Percentiles rank a stretch among this genome's conserved stretches.
phyloP scores from a whole-genome alignment of 2,329 filamentous ascomycete genomes.

The Endothia cerciana region DNA sequence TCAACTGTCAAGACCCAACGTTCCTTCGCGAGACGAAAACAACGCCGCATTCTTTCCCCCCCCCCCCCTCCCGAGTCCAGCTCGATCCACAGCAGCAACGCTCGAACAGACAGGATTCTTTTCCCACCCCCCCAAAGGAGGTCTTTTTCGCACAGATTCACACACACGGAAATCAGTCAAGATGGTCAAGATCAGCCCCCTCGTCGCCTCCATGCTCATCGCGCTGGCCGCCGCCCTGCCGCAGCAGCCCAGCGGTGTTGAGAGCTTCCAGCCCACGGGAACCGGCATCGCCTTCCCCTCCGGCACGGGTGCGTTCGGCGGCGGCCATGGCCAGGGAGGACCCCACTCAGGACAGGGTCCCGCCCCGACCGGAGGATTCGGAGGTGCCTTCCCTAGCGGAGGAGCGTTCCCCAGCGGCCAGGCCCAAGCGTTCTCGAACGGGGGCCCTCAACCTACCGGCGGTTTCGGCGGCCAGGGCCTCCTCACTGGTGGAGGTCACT shows the following conservation, averaged over 20 bases:
- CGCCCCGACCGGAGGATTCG: not conserved
- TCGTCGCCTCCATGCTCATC: constrained; percentile 26
- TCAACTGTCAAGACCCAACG: constrained; percentile 20
- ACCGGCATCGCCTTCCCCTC: constrained; percentile 18
- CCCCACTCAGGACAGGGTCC: too few relatives aligned
- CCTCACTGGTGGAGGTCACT: not conserved
- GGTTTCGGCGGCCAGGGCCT: constrained; percentile 14
- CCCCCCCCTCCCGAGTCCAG: constrained; percentile 13
- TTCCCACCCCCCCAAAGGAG: not conserved
- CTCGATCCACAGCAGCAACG: not conserved
- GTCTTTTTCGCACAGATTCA: not conserved
- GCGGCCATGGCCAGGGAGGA: constrained; percentile 9
- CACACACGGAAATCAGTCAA: constrained; percentile 28
- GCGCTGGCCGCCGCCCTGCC: constrained; percentile 25
- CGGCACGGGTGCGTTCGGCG: constrained; percentile 21
- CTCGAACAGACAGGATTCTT: constrained; percentile 4
- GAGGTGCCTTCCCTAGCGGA: not conserved
- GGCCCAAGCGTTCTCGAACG: not conserved
- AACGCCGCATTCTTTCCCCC: constrained; percentile 14
- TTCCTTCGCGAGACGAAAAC: constrained; percentile 29
- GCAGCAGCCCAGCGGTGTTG: constrained; percentile 18
- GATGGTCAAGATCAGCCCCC: constrained; percentile 30
- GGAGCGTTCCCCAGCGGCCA: constrained; percentile 13
- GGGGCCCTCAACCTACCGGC: constrained; percentile 17
- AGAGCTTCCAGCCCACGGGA: not conserved